Evolutionary conservation across 78 protist species (phyloP).

Genomic region (Dictyostelium purpureum): DNA sequence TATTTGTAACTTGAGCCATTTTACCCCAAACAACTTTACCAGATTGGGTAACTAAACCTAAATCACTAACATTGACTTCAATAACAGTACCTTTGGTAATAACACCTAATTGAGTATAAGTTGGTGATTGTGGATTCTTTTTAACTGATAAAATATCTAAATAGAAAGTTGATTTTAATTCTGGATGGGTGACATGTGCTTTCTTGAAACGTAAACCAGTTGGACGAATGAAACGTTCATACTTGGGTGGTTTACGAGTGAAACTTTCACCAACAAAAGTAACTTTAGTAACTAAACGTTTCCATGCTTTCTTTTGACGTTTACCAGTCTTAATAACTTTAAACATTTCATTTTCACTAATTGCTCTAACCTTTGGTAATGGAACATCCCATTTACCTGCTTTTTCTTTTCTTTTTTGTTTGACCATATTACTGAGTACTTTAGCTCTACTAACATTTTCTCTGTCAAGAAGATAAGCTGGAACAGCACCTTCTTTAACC

Average conservation of each 20-base stretch:
- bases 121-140: constrained; percentile 96
- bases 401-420: constrained; percentile 99
- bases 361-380: constrained; percentile 96
- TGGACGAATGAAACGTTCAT: constrained; percentile 99
- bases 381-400: constrained; percentile 99
- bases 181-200: constrained; percentile 99
- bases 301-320: constrained; percentile 97
- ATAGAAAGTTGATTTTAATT: constrained; percentile 97
- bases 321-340: constrained; percentile 97
- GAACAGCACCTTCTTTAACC: constrained; percentile 97
- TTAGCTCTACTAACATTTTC: constrained; percentile 96
- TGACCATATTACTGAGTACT: constrained; percentile 96
- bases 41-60: constrained; percentile 98
- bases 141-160: constrained; percentile 98
- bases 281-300: constrained; percentile 98
- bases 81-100: constrained; percentile 99
- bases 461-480: constrained; percentile 98
- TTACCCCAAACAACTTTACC: constrained; percentile 99
- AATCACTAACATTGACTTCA: constrained; percentile 98
- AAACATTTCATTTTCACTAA: constrained; percentile 97
- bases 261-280: constrained; percentile 98
- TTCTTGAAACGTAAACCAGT: constrained; percentile 95
- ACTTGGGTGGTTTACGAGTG: constrained; percentile 99
- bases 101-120: constrained; percentile 98
- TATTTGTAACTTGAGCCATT: constrained; percentile 99